A percentile compares a stretch with the other conserved stretches of the same genome.
Evolutionary conservation across 768 basidiomycete genomes (phyloP).

Genomic region (Termitomyces sp.): DNA sequence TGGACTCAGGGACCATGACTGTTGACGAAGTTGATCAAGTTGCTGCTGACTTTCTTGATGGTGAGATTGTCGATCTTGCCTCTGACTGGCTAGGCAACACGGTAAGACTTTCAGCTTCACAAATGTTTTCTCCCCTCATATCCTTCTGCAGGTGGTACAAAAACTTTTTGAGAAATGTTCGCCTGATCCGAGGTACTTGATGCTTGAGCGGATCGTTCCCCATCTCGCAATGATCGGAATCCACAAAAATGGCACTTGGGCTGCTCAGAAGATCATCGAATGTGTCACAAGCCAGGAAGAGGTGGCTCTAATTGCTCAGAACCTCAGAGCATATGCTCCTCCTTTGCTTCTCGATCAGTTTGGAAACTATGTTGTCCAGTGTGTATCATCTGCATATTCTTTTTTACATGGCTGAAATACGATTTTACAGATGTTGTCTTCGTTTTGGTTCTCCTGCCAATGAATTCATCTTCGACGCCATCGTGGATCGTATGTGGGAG

Average conservation of each 20-base stretch:
- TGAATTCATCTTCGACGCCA: slow-evolving; percentile 97
- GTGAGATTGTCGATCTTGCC: slow-evolving; percentile 91
- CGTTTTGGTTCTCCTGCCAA: slow-evolving; percentile 87
- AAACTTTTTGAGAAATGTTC: slow-evolving; percentile 94
- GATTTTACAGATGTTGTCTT: slow-evolving; percentile 67
- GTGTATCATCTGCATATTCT: slow-evolving; percentile 25
- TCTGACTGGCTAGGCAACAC: slow-evolving; percentile 99
- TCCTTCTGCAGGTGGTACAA: slow-evolving; percentile 71
- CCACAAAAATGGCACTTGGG: slow-evolving; percentile 99
- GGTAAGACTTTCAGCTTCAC: slow-evolving; percentile 31
- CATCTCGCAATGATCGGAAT: slow-evolving; percentile 97
- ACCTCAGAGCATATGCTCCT: slow-evolving; percentile 87
- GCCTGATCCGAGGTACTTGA: slow-evolving; percentile 67
- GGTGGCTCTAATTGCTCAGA: slow-evolving; percentile 75
- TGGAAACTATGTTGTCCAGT: slow-evolving; percentile 93
- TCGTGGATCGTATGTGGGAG: slow-evolving; percentile 98
- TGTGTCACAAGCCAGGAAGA: slow-evolving; percentile 88
- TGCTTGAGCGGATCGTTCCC: slow-evolving; percentile 92
- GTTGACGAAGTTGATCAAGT: slow-evolving; percentile 88
- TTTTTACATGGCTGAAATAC: background rate
- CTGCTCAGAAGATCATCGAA: slow-evolving; percentile 98
- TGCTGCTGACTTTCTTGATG: slow-evolving; percentile 85
- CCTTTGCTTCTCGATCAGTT: slow-evolving; percentile 93
- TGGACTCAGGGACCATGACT: slow-evolving; percentile 85
- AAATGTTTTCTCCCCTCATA: slow-evolving; percentile 6